Evolutionary conservation across 2,329 filamentous ascomycete genomes (phyloP), one percentile per base, ranked within the genome.

Genomic region (Chrysosporium queenslandicum): DNA sequence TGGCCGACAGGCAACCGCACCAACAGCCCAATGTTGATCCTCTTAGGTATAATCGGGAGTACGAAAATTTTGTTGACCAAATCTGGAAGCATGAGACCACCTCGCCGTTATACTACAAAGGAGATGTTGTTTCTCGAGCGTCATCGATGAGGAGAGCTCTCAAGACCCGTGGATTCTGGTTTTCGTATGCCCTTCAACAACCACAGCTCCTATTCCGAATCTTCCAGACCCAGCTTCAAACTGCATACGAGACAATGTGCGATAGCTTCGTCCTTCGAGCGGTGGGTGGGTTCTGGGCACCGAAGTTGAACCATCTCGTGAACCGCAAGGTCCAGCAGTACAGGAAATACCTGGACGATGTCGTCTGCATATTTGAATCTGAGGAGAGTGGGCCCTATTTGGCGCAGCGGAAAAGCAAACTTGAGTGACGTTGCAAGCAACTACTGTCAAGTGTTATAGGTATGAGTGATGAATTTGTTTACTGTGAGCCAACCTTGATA

Each of bases 1-100:
- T 63, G 3, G 56, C 63, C 21, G 56, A 54, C 23, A 42, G 56
- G 21, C 9, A 27, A n/a, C 8, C 46, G 18, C 45, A 53, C 29
- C 34, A 53, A 14, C 25, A 37, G 23, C 18, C 42, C 3, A 30
- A n/a, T n/a, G n/a, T n/a, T n/a, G n/a, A n/a, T n/a, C n/a, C n/a
- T n/a, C n/a, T n/a, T n/a, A n/a, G n/a, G n/a, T n/a, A n/a, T n/a
- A n/a, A n/a, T n/a, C n/a, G n/a, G n/a, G 53, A 30, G 52, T 51
- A 27, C 47, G 53, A n/a, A 21, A 51, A 48, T 6, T 34, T 34
- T 34, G 5, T 34, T 5, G 32, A 34, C 29, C 11, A 3, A 7
- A 34, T 34, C 11, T 34, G 32, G 32, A 34, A 34, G n/a, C 9
- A 6, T 4, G 37, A 56, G 29, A 46, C 27, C 12, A 37, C 21